Conservation (phyloP, 2,329 filamentous ascomycete species). For the Claviceps africana region DNA sequence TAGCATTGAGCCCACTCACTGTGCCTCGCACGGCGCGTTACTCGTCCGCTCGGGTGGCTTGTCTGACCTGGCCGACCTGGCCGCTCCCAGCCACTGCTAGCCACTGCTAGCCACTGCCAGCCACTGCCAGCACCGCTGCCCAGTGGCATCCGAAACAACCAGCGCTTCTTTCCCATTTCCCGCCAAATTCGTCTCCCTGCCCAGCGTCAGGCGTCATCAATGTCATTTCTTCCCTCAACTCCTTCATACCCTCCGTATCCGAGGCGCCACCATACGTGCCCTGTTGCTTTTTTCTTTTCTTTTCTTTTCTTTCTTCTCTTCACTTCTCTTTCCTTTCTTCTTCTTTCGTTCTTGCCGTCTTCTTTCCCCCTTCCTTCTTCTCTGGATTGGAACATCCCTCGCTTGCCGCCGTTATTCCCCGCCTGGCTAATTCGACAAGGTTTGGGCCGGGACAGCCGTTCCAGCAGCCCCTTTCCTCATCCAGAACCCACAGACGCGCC, state of each 20-base stretch:
- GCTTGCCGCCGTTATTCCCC: not conserved
- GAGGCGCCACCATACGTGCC: no score
- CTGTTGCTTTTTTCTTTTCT: not conserved
- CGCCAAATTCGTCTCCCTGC: not conserved
- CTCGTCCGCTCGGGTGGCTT: no score
- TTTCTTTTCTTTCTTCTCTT: not conserved
- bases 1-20: no score
- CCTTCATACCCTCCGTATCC: not conserved
- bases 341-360: not conserved
- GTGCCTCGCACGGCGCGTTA: no score
- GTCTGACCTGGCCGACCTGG: not conserved
- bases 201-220: no score
- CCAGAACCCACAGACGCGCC: not conserved
- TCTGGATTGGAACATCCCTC: not conserved
- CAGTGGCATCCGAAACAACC: not conserved
- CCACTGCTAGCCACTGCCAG: no score
- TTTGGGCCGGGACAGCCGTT: not conserved
- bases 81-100: not conserved
- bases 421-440: not conserved
- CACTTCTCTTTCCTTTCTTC: not conserved
- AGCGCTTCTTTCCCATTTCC: not conserved
- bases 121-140: not conserved
- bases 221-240: not conserved
- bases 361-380: not conserved
- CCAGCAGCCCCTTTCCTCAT: constrained; percentile 1